A percentile compares a stretch with the other conserved stretches of the same genome.
phyloP scores from a whole-genome alignment of 2,329 filamentous ascomycete genomes.

The Pseudogymnoascus sp. region DNA sequence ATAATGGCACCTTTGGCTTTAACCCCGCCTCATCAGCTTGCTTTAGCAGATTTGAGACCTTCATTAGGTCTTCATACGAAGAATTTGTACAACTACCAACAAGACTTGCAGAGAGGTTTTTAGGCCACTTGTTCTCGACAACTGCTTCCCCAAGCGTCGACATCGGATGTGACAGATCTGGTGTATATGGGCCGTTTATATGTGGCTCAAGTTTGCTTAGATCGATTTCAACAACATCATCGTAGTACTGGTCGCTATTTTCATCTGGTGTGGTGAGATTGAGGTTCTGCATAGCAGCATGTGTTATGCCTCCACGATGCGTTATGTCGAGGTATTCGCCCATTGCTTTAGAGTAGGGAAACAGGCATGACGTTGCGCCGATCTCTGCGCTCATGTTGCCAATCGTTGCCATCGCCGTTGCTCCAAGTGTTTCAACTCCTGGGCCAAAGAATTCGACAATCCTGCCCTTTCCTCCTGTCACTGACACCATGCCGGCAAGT shows the following conservation, averaged over 20 bases:
- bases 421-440: constrained; percentile 25
- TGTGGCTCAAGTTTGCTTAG: constrained; percentile 28
- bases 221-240: constrained; percentile 30
- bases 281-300: background rate
- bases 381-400: constrained; percentile 33
- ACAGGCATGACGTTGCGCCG: constrained; percentile 31
- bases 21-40: constrained; percentile 28
- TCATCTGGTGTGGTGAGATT: constrained; percentile 23
- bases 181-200: constrained; percentile 31
- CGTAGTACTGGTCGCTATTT: constrained; percentile 27
- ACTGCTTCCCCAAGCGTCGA: constrained; percentile 25
- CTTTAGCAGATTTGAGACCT: constrained; percentile 23
- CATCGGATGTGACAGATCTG: constrained; percentile 28
- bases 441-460: constrained; percentile 32
- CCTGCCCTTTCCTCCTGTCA: constrained; percentile 29
- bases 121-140: constrained; percentile 25
- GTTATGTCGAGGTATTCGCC: constrained; percentile 27
- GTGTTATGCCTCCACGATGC: constrained; percentile 21
- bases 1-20: constrained; percentile 25
- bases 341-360: constrained; percentile 30
- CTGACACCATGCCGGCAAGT: constrained; percentile 29
- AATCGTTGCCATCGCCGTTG: constrained; percentile 32
- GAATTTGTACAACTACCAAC: constrained; percentile 32
- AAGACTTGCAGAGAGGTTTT: constrained; percentile 25
- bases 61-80: constrained; percentile 30